Conservation (phyloP, 208 protist genomes). For the Leishmania arabica region DNA sequence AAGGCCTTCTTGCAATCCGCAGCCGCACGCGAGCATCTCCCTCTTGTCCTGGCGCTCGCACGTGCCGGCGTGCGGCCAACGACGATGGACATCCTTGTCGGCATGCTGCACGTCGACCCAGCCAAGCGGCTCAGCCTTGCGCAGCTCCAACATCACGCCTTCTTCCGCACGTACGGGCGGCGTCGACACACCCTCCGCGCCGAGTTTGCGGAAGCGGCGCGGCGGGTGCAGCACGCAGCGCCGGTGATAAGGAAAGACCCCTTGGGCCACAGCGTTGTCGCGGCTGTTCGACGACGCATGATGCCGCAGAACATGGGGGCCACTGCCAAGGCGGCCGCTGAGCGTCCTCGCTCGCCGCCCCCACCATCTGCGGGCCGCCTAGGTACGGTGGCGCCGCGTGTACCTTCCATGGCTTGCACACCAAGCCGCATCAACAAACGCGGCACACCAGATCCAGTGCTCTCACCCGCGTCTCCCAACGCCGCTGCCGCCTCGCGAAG, state of each 20-base stretch:
- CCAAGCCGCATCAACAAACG: not conserved
- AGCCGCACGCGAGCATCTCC: slow-evolving; percentile 11
- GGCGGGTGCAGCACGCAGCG: slow-evolving; percentile 9
- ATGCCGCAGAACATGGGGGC: slow-evolving; percentile 16
- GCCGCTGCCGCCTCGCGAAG: not conserved
- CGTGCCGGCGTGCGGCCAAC: slow-evolving; percentile 6
- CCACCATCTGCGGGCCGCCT: not conserved
- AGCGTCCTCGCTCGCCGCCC: not conserved
- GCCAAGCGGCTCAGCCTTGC: slow-evolving; percentile 32
- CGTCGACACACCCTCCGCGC: slow-evolving; percentile 16
- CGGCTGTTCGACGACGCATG: slow-evolving; percentile 3
- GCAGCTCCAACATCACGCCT: slow-evolving; percentile 31
- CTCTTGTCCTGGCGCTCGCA: slow-evolving; percentile 21
- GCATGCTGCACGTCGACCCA: slow-evolving; percentile 39
- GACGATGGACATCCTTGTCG: slow-evolving; percentile 29
- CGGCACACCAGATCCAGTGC: not conserved
- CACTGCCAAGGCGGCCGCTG: not conserved
- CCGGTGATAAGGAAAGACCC: not conserved
- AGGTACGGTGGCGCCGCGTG: not conserved
- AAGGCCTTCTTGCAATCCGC: slow-evolving; percentile 11
- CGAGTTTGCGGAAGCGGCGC: slow-evolving; percentile 5
- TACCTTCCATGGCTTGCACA: not conserved
- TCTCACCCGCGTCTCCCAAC: not conserved
- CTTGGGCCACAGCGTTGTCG: not conserved
- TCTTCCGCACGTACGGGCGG: slow-evolving; percentile 27